A percentile compares a stretch with the other conserved stretches of the same genome.
phyloP scores from a whole-genome alignment of 305 asterid species.

The Fraxinus floribunda region DNA sequence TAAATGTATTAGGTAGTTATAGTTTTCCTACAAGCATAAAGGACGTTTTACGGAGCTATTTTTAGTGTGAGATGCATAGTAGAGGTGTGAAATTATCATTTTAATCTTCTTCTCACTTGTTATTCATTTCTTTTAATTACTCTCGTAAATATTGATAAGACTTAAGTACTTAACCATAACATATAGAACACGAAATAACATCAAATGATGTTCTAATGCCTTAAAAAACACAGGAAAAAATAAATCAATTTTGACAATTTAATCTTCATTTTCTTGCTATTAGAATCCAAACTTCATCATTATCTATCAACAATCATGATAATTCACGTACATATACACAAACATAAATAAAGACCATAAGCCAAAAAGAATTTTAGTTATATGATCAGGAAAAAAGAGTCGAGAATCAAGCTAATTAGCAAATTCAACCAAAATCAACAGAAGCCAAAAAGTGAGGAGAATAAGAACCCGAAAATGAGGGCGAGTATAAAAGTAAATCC shows the following conservation, averaged over 20 bases:
- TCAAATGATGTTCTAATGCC: background rate
- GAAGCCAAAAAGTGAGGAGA: background rate
- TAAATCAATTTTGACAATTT: background rate
- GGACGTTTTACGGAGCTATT: background rate
- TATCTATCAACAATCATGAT: background rate
- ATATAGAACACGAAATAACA: background rate
- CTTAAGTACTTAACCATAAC: background rate
- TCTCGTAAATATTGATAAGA: background rate
- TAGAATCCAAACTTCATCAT: background rate
- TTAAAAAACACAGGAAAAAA: background rate
- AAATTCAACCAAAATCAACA: background rate
- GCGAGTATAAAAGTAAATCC: slow-evolving; percentile 85
- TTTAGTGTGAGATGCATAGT: background rate
- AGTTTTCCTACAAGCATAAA: background rate
- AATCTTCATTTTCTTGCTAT: background rate
- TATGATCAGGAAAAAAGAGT: background rate
- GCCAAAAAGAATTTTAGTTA: background rate
- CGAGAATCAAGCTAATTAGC: background rate
- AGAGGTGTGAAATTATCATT: background rate
- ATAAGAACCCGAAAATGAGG: slow-evolving; percentile 57
- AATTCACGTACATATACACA: background rate
- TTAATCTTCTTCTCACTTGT: background rate
- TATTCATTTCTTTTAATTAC: background rate
- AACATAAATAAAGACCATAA: background rate
- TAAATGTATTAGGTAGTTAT: background rate